Evolutionary conservation across 1,284 basidiomycete species (phyloP).

Genomic region (Naganishia sp.): DNA sequence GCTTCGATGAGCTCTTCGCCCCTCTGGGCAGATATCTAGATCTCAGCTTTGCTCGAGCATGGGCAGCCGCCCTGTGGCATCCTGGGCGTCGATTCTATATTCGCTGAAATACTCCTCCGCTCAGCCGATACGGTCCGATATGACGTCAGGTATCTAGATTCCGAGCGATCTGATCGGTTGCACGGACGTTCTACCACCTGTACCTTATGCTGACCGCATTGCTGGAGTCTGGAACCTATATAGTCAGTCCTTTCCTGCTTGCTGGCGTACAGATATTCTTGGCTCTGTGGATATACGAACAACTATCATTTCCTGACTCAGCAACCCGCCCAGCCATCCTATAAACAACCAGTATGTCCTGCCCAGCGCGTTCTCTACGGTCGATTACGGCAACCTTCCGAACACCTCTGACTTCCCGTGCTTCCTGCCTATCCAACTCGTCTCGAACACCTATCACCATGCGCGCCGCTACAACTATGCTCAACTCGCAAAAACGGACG

Average conservation of each 20-base stretch:
- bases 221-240: constrained; percentile 14
- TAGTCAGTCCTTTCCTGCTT: neutral
- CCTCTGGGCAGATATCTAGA: too few species aligned
- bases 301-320: too few species aligned
- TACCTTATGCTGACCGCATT: neutral
- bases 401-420: constrained; percentile 22
- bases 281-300: too few species aligned
- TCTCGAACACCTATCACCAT: constrained; percentile 1
- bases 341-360: constrained; percentile 24
- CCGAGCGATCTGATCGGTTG: neutral
- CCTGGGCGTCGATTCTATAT: too few species aligned
- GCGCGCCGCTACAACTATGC: constrained; percentile 12
- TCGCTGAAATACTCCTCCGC: neutral
- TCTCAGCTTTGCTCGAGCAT: too few species aligned
- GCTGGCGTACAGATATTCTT: neutral
- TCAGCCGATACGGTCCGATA: neutral
- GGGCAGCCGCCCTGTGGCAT: too few species aligned
- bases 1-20: too few species aligned
- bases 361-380: constrained; percentile 8
- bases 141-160: constrained; percentile 14
- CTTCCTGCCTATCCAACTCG: constrained; percentile 21
- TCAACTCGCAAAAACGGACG: constrained; percentile 21
- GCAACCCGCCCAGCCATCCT: too few species aligned
- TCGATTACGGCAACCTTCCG: constrained; percentile 22
- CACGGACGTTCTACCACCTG: neutral